Percentiles rank a stretch among this genome's conserved stretches.
phyloP scores from a whole-genome alignment of 2,329 filamentous ascomycete genomes.

The Botryotinia calthae region DNA sequence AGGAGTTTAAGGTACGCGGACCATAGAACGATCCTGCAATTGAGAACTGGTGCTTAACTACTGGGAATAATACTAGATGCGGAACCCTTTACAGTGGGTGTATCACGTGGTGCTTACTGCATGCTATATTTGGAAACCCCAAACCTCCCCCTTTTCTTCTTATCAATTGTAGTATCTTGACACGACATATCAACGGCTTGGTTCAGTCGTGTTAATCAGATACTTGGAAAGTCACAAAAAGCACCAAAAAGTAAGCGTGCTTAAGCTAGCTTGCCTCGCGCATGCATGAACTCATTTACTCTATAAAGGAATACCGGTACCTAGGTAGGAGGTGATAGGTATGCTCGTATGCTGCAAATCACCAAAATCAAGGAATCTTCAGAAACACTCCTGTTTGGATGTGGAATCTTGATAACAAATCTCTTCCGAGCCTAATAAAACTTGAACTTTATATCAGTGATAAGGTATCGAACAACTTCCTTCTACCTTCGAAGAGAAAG shows the following conservation, averaged over 20 bases:
- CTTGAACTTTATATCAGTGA: neutral
- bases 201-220: neutral
- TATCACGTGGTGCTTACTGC: neutral
- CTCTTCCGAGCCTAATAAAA: neutral
- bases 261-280: neutral
- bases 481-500: neutral
- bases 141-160: neutral
- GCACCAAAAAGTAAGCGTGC: neutral
- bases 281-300: neutral
- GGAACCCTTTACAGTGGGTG: neutral
- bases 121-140: neutral
- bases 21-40: slow-evolving; percentile 16
- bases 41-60: neutral
- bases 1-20: slow-evolving; percentile 12
- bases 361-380: neutral
- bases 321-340: neutral
- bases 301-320: neutral
- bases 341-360: neutral
- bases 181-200: neutral
- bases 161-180: neutral
- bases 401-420: neutral
- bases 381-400: neutral
- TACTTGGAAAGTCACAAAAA: neutral
- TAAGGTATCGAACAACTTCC: neutral
- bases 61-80: neutral